Base-by-base conservation (phyloP, 768 basidiomycete species). In the Hericium rajendrae region DNA sequence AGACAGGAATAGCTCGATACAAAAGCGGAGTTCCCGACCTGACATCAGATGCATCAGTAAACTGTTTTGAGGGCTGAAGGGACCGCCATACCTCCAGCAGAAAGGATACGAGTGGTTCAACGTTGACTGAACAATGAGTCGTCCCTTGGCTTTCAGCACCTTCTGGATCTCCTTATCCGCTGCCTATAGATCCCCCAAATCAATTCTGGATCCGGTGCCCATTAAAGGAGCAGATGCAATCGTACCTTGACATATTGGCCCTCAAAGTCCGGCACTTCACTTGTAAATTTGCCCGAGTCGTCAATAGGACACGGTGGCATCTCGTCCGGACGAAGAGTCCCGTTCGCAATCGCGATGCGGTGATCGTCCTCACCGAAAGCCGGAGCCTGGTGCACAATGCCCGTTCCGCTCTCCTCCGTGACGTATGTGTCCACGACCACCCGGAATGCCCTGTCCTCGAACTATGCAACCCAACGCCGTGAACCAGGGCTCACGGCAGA, bases 351-450 rank as follows among this genome's bases (percentile, higher is more conserved):
- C 26, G 90, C 87, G 65, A 99, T 82, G 54, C 97, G 89, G 71
- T 97, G 91, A 79, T 99, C 97, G 65, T 99, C 97, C 69, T 98
- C 95, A 75, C 97, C 97, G 66, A 97, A 98, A 0, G 88, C 94
- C 2, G 97, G 97, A 2, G 97, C 93, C 73, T 99, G 97, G 70
- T 99, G 97, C 32, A 99, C 97, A 66, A 98, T 94, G 65, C 97
- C 97, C 28, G 97, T 99, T 67, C 97, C 97, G 59, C 93, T 90
- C 15, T 83, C 80, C 64, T 86, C 88, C 3, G 92, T 95, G 51
- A 99, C 95, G 69, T 99, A 99, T 0, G 85, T 86, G 66, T 99
- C 97, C 20, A 81, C 78, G 13, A 99, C 70, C 15, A 99, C 92
- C 56, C 86, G 73, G 76, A 95, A 98, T 0, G 92, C 95, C 64